Evolutionary conservation across 495 filamentous ascomycete genomes (phyloP).

Genomic region (Elaphomyces granulatus): DNA sequence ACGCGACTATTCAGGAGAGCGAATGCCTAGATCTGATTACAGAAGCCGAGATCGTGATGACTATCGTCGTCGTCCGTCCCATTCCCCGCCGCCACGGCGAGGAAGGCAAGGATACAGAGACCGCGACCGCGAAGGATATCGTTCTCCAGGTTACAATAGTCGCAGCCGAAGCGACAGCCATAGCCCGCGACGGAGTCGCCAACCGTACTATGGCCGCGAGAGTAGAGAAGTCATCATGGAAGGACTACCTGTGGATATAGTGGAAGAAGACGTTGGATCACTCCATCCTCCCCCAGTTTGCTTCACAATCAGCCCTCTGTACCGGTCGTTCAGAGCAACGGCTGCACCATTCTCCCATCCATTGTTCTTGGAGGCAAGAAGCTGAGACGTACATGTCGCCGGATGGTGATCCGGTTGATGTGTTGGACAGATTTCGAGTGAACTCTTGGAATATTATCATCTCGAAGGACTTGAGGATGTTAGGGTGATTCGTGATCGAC

Average conservation of each 20-base stretch:
- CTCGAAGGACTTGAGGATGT: constrained; percentile 47
- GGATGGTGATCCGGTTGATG: constrained; percentile 13
- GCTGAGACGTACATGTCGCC: constrained; percentile 34
- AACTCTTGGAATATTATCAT: constrained; percentile 44
- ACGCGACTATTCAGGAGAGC: constrained; percentile 22
- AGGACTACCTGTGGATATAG: constrained; percentile 42
- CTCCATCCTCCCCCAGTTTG: constrained; percentile 22
- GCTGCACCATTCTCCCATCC: constrained; percentile 6
- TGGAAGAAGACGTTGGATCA: constrained; percentile 47
- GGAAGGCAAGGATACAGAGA: constrained; percentile 35
- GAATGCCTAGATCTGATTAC: constrained; percentile 18
- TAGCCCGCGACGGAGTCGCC: constrained; percentile 25
- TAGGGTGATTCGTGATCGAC: constrained; percentile 49
- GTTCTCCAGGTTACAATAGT: constrained; percentile 30
- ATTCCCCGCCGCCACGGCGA: constrained; percentile 24
- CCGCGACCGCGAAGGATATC: constrained; percentile 42
- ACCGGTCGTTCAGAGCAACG: background rate
- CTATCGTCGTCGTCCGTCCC: constrained; percentile 22
- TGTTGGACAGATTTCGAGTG: constrained; percentile 43
- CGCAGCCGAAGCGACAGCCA: constrained; percentile 29
- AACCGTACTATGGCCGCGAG: constrained; percentile 34
- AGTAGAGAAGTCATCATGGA: constrained; percentile 49
- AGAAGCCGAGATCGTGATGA: constrained; percentile 30
- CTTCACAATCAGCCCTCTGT: constrained; percentile 3
- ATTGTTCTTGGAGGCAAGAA: constrained; percentile 16